Percentiles rank a stretch among this genome's conserved stretches.
Evolutionary conservation across 805 yeast genomes (phyloP).

Genomic region (Metschnikowia bowlesiae): DNA sequence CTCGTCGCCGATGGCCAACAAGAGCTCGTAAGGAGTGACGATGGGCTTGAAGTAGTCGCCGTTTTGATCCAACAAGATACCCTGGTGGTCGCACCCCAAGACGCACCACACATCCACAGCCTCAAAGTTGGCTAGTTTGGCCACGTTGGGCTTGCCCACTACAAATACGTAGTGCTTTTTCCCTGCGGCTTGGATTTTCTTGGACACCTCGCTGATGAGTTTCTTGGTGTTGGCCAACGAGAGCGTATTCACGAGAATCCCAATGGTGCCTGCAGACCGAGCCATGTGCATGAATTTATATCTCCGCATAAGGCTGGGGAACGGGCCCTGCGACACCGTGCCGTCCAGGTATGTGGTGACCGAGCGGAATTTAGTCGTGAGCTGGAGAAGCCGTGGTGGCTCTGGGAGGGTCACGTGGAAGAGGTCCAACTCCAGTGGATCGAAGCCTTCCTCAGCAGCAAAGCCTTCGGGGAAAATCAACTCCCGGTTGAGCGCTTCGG

Average conservation of each 20-base stretch:
- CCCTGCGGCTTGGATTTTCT: conserved; percentile 65
- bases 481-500: conserved; percentile 16
- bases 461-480: background rate
- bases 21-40: conserved; percentile 87
- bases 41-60: conserved; percentile 88
- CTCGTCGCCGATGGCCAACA: conserved; percentile 71
- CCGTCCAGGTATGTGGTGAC: conserved; percentile 49
- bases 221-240: conserved; percentile 71
- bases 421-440: conserved; percentile 47
- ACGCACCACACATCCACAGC: conserved; percentile 93
- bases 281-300: conserved; percentile 86
- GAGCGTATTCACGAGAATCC: conserved; percentile 83
- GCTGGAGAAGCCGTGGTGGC: conserved; percentile 69
- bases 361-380: conserved; percentile 64
- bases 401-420: conserved; percentile 74
- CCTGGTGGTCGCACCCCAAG: conserved; percentile 91
- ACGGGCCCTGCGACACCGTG: conserved; percentile 50
- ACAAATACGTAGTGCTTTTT: conserved; percentile 93
- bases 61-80: conserved; percentile 73
- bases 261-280: conserved; percentile 86
- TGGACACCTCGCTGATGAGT: conserved; percentile 58
- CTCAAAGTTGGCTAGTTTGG: conserved; percentile 93
- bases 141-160: conserved; percentile 97
- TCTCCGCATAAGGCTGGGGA: conserved; percentile 75
- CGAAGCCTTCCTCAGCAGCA: background rate